Percentiles rank a stretch among this genome's conserved stretches.
Conservation (phyloP, 352 stramenopile species). For the Phytophthora sp. region DNA sequence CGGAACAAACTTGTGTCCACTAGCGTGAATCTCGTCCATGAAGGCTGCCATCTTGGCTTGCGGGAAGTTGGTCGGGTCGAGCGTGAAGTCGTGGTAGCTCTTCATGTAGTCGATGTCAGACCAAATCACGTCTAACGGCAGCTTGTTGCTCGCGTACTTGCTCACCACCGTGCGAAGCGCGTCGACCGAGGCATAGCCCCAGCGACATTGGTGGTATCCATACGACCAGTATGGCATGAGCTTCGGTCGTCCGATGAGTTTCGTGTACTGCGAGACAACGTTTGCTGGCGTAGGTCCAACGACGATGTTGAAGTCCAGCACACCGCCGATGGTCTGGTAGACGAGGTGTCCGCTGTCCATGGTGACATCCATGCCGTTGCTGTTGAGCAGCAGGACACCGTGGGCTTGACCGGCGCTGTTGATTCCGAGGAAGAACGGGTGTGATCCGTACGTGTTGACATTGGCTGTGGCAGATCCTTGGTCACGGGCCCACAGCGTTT, state of each 20-base stretch:
- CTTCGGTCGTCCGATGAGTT: slow-evolving; percentile 57
- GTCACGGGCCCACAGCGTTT: slow-evolving; percentile 58
- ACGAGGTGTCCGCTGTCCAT: slow-evolving; percentile 43
- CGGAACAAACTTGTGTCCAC: slow-evolving; percentile 69
- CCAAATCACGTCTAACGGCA: slow-evolving; percentile 68
- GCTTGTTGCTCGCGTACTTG: slow-evolving; percentile 41
- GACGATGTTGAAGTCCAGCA: slow-evolving; percentile 71
- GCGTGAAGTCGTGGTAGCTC: slow-evolving; percentile 66
- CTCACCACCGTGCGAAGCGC: slow-evolving; percentile 45
- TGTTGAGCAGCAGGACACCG: slow-evolving; percentile 63
- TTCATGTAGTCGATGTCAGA: slow-evolving; percentile 77
- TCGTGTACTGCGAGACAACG: slow-evolving; percentile 63
- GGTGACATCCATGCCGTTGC: slow-evolving; percentile 73
- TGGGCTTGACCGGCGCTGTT: slow-evolving; percentile 48
- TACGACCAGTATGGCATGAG: slow-evolving; percentile 77
- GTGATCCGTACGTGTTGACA: slow-evolving; percentile 66
- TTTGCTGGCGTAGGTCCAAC: slow-evolving; percentile 43
- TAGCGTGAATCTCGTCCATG: slow-evolving; percentile 57
- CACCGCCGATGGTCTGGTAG: slow-evolving; percentile 61
- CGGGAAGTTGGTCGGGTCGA: slow-evolving; percentile 56
- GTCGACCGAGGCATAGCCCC: slow-evolving; percentile 40
- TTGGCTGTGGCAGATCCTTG: slow-evolving; percentile 27
- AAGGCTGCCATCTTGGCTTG: slow-evolving; percentile 36
- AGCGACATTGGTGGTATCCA: slow-evolving; percentile 75
- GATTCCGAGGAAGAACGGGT: slow-evolving; percentile 64